Evolutionary conservation across 2,329 filamentous ascomycete genomes (phyloP), one percentile per base, ranked within the genome.

Genomic region (Knoxdaviesia capensis): DNA sequence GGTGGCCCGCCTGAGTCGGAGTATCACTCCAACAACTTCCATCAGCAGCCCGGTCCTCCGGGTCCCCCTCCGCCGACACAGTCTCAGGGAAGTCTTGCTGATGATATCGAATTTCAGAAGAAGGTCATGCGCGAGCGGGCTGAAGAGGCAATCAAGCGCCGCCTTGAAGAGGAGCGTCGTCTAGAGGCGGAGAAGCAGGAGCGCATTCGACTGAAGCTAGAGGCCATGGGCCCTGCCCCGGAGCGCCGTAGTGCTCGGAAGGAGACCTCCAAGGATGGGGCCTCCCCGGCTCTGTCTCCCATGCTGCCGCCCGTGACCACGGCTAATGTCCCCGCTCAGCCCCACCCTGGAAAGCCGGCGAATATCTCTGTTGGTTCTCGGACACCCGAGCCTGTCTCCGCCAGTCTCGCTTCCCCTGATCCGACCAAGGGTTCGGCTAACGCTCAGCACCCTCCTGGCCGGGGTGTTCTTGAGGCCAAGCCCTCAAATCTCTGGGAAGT

Each of bases 41-140:
- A 20, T 20, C 20, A 20, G 20, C 20, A 20, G 20, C 20, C 20
- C 20, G 20, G 20, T 20, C 20, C 20, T 20, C 20, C 20, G 20
- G 20, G 20, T 20, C 20, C 20, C 20, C 20, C 20, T 20, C 20
- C 20, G 20, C 20, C 20, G 20, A 20, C 20, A 3, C 20, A 20
- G 20, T 20, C 20, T 20, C 20, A 20, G 20, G 20, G 20, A 20
- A 20, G 20, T 20, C 20, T 20, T 20, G 20, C 20, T 20, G 20
- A 30, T 43, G 45, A 31, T 51, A 50, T 32, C 48, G 75, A 65
- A 56, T 71, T 62, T 52, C 80, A 72, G 59, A 80, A 64, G 68
- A 81, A 67, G 59, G 69, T 83, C 28, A 86, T 87, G 80, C 69
- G 69, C 34, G 76, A 83, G 50, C 72, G 73, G 35, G 67, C 76